Evolutionary conservation across 345 rosid genomes (phyloP).

Genomic region (Cochlearia excelsa): DNA sequence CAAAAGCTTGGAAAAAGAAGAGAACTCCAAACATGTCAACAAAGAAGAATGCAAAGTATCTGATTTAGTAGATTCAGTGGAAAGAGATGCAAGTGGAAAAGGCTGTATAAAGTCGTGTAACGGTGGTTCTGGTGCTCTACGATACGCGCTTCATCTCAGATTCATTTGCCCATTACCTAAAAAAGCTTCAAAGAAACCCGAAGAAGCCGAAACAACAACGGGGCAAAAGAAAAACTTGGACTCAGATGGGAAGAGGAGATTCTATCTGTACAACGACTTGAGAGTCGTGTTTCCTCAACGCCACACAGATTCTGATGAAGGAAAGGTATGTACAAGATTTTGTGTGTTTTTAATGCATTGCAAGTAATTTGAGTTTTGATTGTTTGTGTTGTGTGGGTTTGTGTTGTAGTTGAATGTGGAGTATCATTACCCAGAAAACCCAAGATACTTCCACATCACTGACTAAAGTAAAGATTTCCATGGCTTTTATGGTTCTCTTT

Average conservation of each 20-base stretch:
- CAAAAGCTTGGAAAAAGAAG: constrained; percentile 25
- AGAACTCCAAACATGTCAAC: constrained; percentile 11
- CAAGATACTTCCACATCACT: constrained; percentile 71
- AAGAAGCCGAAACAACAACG: constrained; percentile 36
- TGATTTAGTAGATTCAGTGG: constrained; percentile 34
- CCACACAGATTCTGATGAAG: constrained; percentile 92
- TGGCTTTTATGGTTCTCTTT: too few relatives aligned
- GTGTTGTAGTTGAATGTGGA: constrained; percentile 71
- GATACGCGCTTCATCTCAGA: constrained; percentile 90
- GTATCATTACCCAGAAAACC: constrained; percentile 82
- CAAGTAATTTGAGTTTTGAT: constrained; percentile 1
- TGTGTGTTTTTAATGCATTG: not conserved
- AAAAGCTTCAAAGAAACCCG: constrained; percentile 54
- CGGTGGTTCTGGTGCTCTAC: constrained; percentile 61
- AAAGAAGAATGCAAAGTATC: constrained; percentile 35
- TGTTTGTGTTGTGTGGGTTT: not conserved
- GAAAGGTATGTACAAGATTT: constrained; percentile 56
- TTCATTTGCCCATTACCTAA: constrained; percentile 67
- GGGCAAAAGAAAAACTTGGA: constrained; percentile 40
- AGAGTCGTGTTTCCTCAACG: constrained; percentile 92
- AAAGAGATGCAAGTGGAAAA: constrained; percentile 35
- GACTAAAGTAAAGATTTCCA: constrained; percentile 40
- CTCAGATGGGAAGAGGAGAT: constrained; percentile 56
- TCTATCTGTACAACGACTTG: constrained; percentile 81
- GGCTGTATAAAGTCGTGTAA: constrained; percentile 21